These are phyloP conservation scores for Cytauxzoon felis DNA, from an alignment of 169 alveolate species.

Conservation along the genomic window DNA sequence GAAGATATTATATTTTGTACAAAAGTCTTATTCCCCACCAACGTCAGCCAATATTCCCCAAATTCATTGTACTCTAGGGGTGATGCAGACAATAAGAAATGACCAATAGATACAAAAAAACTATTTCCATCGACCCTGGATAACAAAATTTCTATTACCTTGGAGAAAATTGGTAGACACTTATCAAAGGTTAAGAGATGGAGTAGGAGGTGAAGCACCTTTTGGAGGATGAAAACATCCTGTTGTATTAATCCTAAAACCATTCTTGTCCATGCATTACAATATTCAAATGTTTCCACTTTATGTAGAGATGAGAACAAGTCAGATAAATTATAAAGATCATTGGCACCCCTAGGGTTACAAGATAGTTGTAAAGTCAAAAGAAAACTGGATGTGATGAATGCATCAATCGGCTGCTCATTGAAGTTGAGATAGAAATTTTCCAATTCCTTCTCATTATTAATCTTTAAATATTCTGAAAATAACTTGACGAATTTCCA, in stretches of 20 bases:
- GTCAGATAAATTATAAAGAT: no score
- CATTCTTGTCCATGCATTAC: constrained; percentile 41
- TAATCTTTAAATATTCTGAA: constrained; percentile 34
- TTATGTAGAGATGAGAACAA: no score
- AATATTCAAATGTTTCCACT: constrained; percentile 26
- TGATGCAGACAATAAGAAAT: constrained; percentile 38
- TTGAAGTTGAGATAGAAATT: constrained; percentile 35
- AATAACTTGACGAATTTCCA: constrained; percentile 27
- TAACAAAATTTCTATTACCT: constrained; percentile 28
- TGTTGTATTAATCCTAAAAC: constrained; percentile 31
- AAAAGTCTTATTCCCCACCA: constrained; percentile 83
- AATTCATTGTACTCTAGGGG: constrained; percentile 82
- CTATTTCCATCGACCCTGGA: constrained; percentile 19
- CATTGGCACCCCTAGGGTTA: constrained; percentile 41
- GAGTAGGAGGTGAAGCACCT: constrained; percentile 49
- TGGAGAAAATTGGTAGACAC: constrained; percentile 30
- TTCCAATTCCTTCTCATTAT: constrained; percentile 24
- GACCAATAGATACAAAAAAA: constrained; percentile 38
- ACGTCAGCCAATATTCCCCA: constrained; percentile 88
- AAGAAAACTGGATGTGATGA: constrained; percentile 39
- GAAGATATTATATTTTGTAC: constrained; percentile 83
- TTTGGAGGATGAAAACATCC: constrained; percentile 54
- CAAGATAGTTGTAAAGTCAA: constrained; percentile 38
- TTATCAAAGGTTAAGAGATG: constrained; percentile 37
- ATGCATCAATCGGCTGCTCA: constrained; percentile 58